Percentiles rank a stretch among this genome's conserved stretches.
Evolutionary conservation across 176 grass and related monocot genomes (phyloP).

Genomic region (Raddia guianensis): DNA sequence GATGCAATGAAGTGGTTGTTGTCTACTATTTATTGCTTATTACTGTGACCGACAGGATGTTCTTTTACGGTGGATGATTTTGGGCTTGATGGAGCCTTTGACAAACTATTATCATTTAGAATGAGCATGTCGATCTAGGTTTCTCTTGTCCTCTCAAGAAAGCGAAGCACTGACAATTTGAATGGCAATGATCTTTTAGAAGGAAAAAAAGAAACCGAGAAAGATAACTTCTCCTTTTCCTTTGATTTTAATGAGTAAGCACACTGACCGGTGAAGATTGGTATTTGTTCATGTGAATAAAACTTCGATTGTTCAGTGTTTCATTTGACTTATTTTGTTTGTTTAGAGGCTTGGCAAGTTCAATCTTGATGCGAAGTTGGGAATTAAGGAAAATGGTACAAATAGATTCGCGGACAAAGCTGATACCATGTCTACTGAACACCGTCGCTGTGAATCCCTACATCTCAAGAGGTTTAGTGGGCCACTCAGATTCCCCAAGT

Average conservation of each 20-base stretch:
- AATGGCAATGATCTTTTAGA: slow-evolving; percentile 52
- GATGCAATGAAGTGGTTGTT: too few relatives aligned
- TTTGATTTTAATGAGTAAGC: slow-evolving; percentile 97
- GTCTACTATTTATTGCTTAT: too few relatives aligned
- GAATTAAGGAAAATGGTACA: too few relatives aligned
- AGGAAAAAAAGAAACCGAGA: slow-evolving; percentile 64
- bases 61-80: too few relatives aligned
- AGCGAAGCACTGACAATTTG: slow-evolving; percentile 49
- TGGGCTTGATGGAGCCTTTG: slow-evolving; percentile 86
- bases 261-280: slow-evolving; percentile 25
- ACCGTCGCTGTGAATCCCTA: too few relatives aligned
- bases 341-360: slow-evolving; percentile 69
- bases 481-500: too few relatives aligned
- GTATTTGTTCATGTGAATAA: slow-evolving; percentile 13
- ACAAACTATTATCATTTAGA: slow-evolving; percentile 78
- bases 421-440: too few relatives aligned
- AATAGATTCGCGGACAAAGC: too few relatives aligned
- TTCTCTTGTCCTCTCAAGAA: slow-evolving; percentile 85
- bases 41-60: too few relatives aligned
- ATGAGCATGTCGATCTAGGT: slow-evolving; percentile 89
- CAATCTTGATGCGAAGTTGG: too few relatives aligned
- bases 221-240: slow-evolving; percentile 78
- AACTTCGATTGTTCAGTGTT: slow-evolving; percentile 28
- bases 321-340: slow-evolving; percentile 49
- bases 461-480: too few relatives aligned